Base-by-base conservation (phyloP, 1,284 basidiomycete species). In the Pulveroboletus sp. region DNA sequence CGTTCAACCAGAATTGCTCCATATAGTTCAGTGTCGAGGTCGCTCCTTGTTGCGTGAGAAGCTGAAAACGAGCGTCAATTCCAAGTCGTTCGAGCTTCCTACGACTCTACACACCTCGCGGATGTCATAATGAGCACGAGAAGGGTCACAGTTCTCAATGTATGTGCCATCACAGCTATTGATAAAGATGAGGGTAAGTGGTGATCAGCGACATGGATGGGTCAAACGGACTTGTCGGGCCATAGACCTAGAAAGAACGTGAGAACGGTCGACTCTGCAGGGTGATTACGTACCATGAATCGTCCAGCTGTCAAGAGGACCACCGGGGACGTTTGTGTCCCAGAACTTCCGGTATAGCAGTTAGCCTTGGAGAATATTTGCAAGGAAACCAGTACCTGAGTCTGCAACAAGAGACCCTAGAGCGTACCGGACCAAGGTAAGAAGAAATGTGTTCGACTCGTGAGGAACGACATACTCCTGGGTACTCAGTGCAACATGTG, bases 301-400 rank as follows among this genome's bases (percentile, higher is more conserved):
- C 1, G 88, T 88, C 89, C 89, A 91, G 64, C 83, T 87, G 66
- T 89, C 66, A 15, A 61, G 63, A 15, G 89, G 87, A 2, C 87
- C 86, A 39, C 83, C 84, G 0, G 80, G 75, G 0, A 89, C 85
- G 56, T 82, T 65, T 4, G 79, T 79, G 60, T 87, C 85, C 84
- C 86, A 87, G 65, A 86, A 85, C 82, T 86, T 65, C 28, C 29
- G 4, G 25, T 8, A 57, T 4, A 25, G 54, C 38, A 8, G 14
- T 62, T 43, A 64, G 43, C 12, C 4, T 25, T 29, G 22, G n/a
- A 38, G 8, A 15, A 26, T 39, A 17, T 4, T 17, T 8, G 2
- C 3, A 12, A 18, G n/a, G 26, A 45, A 17, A 50, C 43, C 22
- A 57, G 44, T 58, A 81, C 84, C 76, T 87, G 86, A 0, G 85